A percentile compares a stretch with the other conserved stretches of the same genome.
Evolutionary conservation across 2,329 filamentous ascomycete species (phyloP).

Genomic region (Hirsutella rhossiliensis): DNA sequence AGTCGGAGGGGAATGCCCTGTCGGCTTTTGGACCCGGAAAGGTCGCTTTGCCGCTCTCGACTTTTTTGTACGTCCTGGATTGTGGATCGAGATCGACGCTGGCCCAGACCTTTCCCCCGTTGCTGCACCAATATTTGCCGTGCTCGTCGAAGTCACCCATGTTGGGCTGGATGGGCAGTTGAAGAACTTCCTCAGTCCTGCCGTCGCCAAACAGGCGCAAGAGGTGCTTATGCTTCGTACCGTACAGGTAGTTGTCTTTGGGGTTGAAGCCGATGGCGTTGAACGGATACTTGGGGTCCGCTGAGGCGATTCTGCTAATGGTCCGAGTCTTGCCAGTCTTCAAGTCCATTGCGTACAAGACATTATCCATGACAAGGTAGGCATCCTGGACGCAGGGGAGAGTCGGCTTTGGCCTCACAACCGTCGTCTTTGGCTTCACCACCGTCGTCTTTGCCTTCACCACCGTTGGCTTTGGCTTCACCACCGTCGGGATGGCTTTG

Average conservation of each 20-base stretch:
- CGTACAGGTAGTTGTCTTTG: conserved; percentile 3
- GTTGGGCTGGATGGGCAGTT: neutral
- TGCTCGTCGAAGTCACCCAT: conserved; percentile 2
- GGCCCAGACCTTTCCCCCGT: neutral
- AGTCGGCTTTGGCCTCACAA: neutral
- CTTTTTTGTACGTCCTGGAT: neutral
- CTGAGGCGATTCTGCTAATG: neutral
- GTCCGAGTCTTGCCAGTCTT: neutral
- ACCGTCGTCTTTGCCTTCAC: no score
- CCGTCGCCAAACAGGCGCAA: conserved; percentile 2
- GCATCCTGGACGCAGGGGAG: conserved; percentile 1
- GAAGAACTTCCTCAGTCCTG: neutral
- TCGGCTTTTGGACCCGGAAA: neutral
- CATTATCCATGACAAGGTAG: conserved; percentile 1
- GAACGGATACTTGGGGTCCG: neutral
- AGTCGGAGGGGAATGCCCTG: neutral
- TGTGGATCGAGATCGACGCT: conserved; percentile 2
- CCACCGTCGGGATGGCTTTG: no score
- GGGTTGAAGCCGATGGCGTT: conserved; percentile 3
- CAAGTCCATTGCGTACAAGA: conserved; percentile 1
- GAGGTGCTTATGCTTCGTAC: neutral
- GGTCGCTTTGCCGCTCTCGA: neutral
- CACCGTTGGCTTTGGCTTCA: no score
- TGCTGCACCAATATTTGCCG: conserved; percentile 1
- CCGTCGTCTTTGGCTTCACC: no score